Evolutionary conservation across 2,329 filamentous ascomycete species (phyloP).

Genomic region (Colletotrichum tabaci): DNA sequence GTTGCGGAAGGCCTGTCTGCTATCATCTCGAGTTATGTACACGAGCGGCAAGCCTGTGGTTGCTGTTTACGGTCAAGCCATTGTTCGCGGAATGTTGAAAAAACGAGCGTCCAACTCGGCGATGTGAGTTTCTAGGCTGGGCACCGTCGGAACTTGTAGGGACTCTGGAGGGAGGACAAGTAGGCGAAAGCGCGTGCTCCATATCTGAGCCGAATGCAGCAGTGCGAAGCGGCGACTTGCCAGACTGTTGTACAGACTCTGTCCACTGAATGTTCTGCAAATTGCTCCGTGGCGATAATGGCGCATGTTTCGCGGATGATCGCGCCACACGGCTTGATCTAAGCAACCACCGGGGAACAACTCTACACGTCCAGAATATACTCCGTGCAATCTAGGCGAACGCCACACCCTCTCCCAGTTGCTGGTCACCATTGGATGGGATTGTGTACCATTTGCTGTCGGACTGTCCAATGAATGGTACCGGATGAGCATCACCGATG

Average conservation of each 20-base stretch:
- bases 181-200: conserved; percentile 15
- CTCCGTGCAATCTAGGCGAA: conserved; percentile 7
- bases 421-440: conserved; percentile 16
- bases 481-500: conserved; percentile 7
- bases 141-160: not conserved
- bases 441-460: conserved; percentile 9
- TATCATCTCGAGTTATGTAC: not conserved
- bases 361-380: not conserved
- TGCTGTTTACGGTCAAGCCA: not conserved
- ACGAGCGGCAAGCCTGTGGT: conserved; percentile 3
- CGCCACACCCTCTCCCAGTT: conserved; percentile 2
- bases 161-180: conserved; percentile 10
- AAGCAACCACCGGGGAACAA: conserved; percentile 5
- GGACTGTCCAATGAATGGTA: conserved; percentile 8
- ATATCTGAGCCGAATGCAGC: conserved; percentile 18
- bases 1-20: not conserved
- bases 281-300: conserved; percentile 16
- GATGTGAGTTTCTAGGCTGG: not conserved
- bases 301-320: conserved; percentile 11
- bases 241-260: not conserved
- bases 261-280: not conserved
- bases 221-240: not conserved
- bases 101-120: not conserved
- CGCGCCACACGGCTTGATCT: conserved; percentile 12
- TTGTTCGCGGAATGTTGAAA: conserved; percentile 26